These are phyloP conservation scores for Verticillium longisporum DNA, from an alignment of 2,329 filamentous ascomycete genomes.

Conservation along the genomic window DNA sequence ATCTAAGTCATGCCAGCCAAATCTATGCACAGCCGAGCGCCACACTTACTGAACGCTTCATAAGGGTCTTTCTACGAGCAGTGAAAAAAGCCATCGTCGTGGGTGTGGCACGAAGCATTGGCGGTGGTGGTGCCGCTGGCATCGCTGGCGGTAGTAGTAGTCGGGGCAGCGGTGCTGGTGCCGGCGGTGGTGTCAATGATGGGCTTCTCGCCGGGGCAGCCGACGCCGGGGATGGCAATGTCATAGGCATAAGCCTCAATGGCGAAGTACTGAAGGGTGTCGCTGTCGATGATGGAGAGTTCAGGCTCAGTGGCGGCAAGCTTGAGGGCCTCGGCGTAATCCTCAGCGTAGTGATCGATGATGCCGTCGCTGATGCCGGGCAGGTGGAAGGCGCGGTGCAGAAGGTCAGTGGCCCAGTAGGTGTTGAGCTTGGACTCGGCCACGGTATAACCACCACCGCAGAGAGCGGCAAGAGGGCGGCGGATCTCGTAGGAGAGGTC, in stretches of 20 bases:
- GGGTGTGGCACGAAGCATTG: conserved; percentile 43
- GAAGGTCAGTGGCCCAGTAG: conserved; percentile 60
- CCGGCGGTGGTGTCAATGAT: conserved; percentile 1
- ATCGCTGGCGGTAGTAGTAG: conserved; percentile 35
- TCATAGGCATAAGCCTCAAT: conserved; percentile 62
- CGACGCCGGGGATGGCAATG: conserved; percentile 54
- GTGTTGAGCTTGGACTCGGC: conserved; percentile 47
- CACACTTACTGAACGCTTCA: neutral
- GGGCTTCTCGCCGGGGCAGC: conserved; percentile 44
- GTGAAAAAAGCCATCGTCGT: conserved; percentile 29
- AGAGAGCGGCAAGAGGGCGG: conserved; percentile 51
- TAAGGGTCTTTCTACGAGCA: conserved; percentile 5
- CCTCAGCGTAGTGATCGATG: conserved; percentile 57
- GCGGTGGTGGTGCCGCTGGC: conserved; percentile 51
- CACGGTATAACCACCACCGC: conserved; percentile 56
- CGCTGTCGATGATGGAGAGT: conserved; percentile 48
- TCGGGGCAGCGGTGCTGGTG: neutral
- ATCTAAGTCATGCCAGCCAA: neutral
- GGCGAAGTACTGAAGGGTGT: conserved; percentile 62
- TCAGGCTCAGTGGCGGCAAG: conserved; percentile 41
- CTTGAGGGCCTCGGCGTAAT: conserved; percentile 46
- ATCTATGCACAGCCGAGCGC: neutral
- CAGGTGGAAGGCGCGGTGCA: conserved; percentile 61
- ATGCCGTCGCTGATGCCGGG: conserved; percentile 50
- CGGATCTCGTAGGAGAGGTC: conserved; percentile 52